These are phyloP conservation scores for Anisodus tanguticus DNA, from an alignment of 257 asterid species.

Conservation along the genomic window DNA sequence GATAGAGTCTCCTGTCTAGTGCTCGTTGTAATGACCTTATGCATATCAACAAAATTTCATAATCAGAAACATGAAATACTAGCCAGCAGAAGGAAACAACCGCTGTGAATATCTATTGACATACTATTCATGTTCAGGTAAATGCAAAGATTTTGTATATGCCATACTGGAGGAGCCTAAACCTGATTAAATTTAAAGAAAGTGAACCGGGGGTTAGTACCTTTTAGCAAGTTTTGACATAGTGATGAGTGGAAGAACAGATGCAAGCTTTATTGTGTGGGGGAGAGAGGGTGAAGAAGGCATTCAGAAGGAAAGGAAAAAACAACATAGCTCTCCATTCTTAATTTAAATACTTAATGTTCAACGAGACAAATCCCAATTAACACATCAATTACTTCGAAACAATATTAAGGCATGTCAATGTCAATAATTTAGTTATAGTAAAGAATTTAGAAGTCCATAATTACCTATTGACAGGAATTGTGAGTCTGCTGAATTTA, in stretches of 20 bases:
- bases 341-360: not conserved
- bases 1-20: constrained; percentile 89
- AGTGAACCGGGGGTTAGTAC: not conserved
- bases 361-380: constrained; percentile 17
- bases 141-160: constrained; percentile 1
- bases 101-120: not conserved
- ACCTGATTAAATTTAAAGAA: not conserved
- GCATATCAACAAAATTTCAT: constrained; percentile 35
- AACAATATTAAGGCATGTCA: not conserved
- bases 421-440: not conserved
- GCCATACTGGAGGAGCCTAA: constrained; percentile 3
- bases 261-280: not conserved
- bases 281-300: not conserved
- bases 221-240: constrained; percentile 3
- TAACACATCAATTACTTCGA: not conserved
- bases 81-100: not conserved
- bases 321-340: not conserved
- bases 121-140: constrained; percentile 10
- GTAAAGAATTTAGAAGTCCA: constrained; percentile 15
- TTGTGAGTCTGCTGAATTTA: not conserved
- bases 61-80: constrained; percentile 5
- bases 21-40: constrained; percentile 87
- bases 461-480: not conserved
- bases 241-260: not conserved
- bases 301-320: not conserved